phyloP scores from a whole-genome alignment of 345 rosid species.

The Diplotaxis tenuifolia region DNA sequence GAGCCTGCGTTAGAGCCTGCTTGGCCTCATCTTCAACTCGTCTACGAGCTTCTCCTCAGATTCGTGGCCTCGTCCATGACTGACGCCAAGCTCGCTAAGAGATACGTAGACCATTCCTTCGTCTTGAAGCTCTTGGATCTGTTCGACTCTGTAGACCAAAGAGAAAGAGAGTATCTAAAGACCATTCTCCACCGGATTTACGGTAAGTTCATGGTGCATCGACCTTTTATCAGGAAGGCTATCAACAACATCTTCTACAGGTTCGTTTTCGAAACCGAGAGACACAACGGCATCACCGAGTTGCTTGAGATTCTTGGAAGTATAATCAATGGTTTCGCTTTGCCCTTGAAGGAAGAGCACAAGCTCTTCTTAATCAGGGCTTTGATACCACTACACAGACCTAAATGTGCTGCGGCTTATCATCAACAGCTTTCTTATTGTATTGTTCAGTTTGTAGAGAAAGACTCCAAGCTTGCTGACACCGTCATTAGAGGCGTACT shows the following conservation, averaged over 20 bases:
- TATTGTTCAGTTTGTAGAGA: conserved; percentile 79
- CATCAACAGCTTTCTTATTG: conserved; percentile 83
- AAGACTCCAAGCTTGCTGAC: conserved; percentile 77
- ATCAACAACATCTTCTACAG: conserved; percentile 69
- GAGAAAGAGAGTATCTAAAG: conserved; percentile 67
- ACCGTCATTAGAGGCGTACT: conserved; percentile 71
- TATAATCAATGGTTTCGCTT: conserved; percentile 75
- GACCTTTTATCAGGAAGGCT: conserved; percentile 65
- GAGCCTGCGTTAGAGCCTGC: conserved; percentile 56
- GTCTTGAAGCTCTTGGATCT: conserved; percentile 58
- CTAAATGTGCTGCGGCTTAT: conserved; percentile 62
- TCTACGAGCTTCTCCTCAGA: conserved; percentile 60
- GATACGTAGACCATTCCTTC: conserved; percentile 61
- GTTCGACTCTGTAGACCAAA: conserved; percentile 68
- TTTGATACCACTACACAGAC: conserved; percentile 80
- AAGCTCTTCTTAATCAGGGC: conserved; percentile 72
- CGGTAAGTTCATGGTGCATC: conserved; percentile 72
- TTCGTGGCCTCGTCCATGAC: conserved; percentile 61
- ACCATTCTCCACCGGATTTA: conserved; percentile 60
- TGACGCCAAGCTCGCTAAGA: conserved; percentile 64
- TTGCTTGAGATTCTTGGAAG: conserved; percentile 82
- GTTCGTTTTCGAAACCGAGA: conserved; percentile 69
- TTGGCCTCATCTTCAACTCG: conserved; percentile 72
- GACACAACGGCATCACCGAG: conserved; percentile 69
- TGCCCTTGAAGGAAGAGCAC: conserved; percentile 87